Evolutionary conservation across 2,329 filamentous ascomycete genomes (phyloP).

Genomic region (Talaromyces sp.): DNA sequence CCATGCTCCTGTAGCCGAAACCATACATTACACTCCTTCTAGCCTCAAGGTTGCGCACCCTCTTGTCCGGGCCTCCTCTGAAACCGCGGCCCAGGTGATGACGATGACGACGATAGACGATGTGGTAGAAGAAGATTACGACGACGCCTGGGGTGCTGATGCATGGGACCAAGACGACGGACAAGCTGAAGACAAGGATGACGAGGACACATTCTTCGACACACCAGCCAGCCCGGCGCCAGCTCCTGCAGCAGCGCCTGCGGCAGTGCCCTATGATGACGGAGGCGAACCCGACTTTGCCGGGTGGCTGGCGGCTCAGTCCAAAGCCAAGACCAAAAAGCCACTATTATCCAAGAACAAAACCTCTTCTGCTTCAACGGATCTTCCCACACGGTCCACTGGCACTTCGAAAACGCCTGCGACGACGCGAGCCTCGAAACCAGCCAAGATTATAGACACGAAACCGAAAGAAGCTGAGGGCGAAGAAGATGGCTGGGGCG

Average conservation of each 20-base stretch:
- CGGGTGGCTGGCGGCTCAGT: slow-evolving; percentile 86
- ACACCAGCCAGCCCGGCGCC: slow-evolving; percentile 28
- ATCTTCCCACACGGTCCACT: slow-evolving; percentile 30
- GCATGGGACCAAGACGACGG: slow-evolving; percentile 67
- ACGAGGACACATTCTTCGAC: slow-evolving; percentile 43
- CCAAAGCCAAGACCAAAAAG: slow-evolving; percentile 67
- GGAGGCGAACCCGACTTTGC: slow-evolving; percentile 91
- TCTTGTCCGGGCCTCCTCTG: slow-evolving; percentile 38
- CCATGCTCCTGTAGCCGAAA: slow-evolving; percentile 25
- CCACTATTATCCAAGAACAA: slow-evolving; percentile 72
- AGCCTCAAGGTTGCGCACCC: slow-evolving; percentile 22
- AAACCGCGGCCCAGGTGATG: slow-evolving; percentile 43
- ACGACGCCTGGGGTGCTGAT: slow-evolving; percentile 45
- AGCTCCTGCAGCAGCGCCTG: slow-evolving; percentile 23
- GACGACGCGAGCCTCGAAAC: slow-evolving; percentile 37
- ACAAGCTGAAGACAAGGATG: slow-evolving; percentile 30
- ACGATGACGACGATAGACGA: slow-evolving; percentile 24
- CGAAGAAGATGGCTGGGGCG: slow-evolving; percentile 45
- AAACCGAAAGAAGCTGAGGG: slow-evolving; percentile 48
- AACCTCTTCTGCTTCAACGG: slow-evolving; percentile 30
- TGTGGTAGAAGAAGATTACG: slow-evolving; percentile 55
- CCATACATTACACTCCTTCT: slow-evolving; percentile 20
- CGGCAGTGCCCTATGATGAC: slow-evolving; percentile 65
- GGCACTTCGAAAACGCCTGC: slow-evolving; percentile 32
- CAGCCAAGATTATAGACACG: slow-evolving; percentile 64